These are phyloP conservation scores for Ceratocystis colombiana DNA, from an alignment of 2,329 filamentous ascomycete species.

Conservation along the genomic window DNA sequence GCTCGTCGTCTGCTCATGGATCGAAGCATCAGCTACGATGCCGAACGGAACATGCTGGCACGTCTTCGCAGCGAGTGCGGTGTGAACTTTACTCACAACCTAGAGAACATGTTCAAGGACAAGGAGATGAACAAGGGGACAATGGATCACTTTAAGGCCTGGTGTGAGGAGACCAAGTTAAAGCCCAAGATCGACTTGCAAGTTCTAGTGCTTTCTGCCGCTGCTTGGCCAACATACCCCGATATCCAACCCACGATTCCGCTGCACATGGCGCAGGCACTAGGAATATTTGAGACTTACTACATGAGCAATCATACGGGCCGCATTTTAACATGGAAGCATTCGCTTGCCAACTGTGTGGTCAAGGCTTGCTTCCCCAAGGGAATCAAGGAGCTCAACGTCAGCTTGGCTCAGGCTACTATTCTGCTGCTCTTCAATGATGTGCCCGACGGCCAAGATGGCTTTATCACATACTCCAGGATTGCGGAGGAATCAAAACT, in stretches of 20 bases:
- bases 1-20: constrained; percentile 83
- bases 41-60: constrained; percentile 88
- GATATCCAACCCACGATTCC: constrained; percentile 66
- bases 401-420: constrained; percentile 85
- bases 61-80: constrained; percentile 91
- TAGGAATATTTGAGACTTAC: constrained; percentile 70
- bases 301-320: constrained; percentile 88
- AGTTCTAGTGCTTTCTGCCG: constrained; percentile 81
- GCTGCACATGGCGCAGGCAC: constrained; percentile 60
- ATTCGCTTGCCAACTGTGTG: constrained; percentile 82
- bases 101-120: constrained; percentile 99
- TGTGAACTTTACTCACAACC: constrained; percentile 85
- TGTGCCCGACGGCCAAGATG: constrained; percentile 39
- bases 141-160: constrained; percentile 69
- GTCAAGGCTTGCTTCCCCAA: constrained; percentile 70
- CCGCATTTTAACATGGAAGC: constrained; percentile 80
- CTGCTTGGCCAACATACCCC: constrained; percentile 87
- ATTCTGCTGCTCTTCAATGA: constrained; percentile 86
- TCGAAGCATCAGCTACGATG: constrained; percentile 85
- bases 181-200: constrained; percentile 49
- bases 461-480: constrained; percentile 59
- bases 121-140: constrained; percentile 88
- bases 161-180: constrained; percentile 47
- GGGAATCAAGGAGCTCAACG: constrained; percentile 75
- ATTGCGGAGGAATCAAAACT: constrained; percentile 67